These are phyloP conservation scores for Dactylellina drechsleri DNA, from an alignment of 2,329 filamentous ascomycete species.

Conservation along the genomic window DNA sequence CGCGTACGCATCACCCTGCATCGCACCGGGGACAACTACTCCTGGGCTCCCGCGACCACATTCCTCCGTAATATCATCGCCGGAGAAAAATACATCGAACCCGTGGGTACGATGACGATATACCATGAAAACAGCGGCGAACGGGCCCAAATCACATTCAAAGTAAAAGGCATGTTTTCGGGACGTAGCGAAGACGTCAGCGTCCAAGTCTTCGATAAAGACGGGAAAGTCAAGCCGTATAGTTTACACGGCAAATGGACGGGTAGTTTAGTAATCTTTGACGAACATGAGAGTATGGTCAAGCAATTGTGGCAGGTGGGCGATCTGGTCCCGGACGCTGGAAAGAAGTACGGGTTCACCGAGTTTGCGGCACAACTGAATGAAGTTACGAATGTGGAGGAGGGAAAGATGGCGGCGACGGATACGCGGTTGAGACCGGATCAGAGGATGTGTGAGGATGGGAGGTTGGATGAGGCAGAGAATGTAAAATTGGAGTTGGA, in stretches of 20 bases:
- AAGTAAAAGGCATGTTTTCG: constrained; percentile 95
- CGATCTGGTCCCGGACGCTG: constrained; percentile 78
- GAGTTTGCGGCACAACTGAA: constrained; percentile 86
- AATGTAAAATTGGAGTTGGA: constrained; percentile 83
- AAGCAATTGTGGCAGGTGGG: constrained; percentile 83
- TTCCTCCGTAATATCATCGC: constrained; percentile 97
- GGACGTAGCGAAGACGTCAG: constrained; percentile 89
- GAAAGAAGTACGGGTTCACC: constrained; percentile 87
- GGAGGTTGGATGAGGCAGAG: constrained; percentile 85
- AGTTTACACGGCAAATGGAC: constrained; percentile 89
- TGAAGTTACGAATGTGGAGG: constrained; percentile 83
- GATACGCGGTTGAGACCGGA: constrained; percentile 87
- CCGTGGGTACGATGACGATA: constrained; percentile 87
- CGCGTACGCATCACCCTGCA: constrained; percentile 82
- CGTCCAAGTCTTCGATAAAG: constrained; percentile 75
- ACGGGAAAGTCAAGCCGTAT: constrained; percentile 73
- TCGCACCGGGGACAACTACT: constrained; percentile 81
- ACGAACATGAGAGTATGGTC: constrained; percentile 66
- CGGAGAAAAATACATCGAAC: constrained; percentile 97
- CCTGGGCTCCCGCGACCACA: constrained; percentile 86
- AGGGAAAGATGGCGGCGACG: constrained; percentile 77
- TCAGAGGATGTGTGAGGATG: constrained; percentile 83
- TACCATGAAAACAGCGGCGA: constrained; percentile 83
- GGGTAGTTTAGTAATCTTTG: constrained; percentile 66
- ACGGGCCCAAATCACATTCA: constrained; percentile 88